Evolutionary conservation across 2,329 filamentous ascomycete species (phyloP).

Genomic region (Penicillium vulpinum): DNA sequence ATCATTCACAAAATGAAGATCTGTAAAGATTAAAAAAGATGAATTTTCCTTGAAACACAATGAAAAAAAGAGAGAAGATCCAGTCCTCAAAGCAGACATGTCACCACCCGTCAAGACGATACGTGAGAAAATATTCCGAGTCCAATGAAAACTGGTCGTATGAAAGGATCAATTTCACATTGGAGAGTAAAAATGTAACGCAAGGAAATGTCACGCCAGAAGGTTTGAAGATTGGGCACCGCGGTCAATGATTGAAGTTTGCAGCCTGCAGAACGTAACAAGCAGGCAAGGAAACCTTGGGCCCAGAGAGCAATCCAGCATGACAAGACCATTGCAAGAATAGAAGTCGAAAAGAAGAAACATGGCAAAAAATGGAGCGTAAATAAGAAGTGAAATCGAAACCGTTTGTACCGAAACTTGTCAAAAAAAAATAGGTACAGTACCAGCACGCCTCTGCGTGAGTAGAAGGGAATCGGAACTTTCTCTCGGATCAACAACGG

Average conservation of each 20-base stretch:
- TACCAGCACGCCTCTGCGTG: slow-evolving; percentile 24
- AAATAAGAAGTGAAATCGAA: slow-evolving; percentile 16
- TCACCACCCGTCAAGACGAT: slow-evolving; percentile 9
- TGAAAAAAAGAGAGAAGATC: background rate
- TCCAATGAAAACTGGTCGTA: slow-evolving; percentile 4
- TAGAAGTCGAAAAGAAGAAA: slow-evolving; percentile 16
- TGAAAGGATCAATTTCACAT: slow-evolving; percentile 14
- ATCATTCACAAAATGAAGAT: background rate
- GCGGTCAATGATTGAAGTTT: background rate
- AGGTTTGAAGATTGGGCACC: background rate
- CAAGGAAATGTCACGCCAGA: slow-evolving; percentile 2
- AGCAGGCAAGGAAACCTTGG: background rate
- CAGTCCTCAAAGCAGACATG: background rate
- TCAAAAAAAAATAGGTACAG: slow-evolving; percentile 26
- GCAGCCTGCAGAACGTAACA: background rate
- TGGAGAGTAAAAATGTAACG: slow-evolving; percentile 8
- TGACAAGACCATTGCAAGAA: slow-evolving; percentile 9
- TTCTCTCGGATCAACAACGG: slow-evolving; percentile 14
- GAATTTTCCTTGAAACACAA: background rate
- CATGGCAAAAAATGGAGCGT: slow-evolving; percentile 15
- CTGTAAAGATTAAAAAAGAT: background rate
- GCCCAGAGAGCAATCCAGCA: background rate
- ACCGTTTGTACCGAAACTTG: slow-evolving; percentile 16
- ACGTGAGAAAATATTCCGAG: slow-evolving; percentile 7
- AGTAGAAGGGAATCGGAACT: slow-evolving; percentile 19